Percentiles rank a stretch among this genome's conserved stretches.
These are phyloP conservation scores for Phaeosphaeriaceae sp. DNA, from an alignment of 2,329 filamentous ascomycete species.

Conservation along the genomic window DNA sequence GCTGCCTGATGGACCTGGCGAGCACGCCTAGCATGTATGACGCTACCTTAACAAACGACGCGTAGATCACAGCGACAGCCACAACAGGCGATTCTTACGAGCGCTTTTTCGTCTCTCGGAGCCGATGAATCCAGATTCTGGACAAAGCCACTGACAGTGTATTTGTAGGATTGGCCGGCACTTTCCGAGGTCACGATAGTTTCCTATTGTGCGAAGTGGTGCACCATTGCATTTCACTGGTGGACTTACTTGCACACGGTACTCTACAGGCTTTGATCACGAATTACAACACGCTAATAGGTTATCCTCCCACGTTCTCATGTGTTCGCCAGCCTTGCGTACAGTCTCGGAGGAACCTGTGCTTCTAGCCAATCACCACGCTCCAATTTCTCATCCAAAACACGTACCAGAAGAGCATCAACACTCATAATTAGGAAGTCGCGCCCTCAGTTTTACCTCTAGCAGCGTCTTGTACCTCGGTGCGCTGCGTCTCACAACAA, in stretches of 20 bases:
- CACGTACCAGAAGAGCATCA: constrained; percentile 4
- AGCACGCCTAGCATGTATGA: constrained; percentile 26
- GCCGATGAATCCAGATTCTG: background rate
- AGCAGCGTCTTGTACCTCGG: background rate
- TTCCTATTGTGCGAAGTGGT: background rate
- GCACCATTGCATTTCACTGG: background rate
- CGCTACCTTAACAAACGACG: constrained; percentile 19
- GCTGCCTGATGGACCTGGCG: constrained; percentile 6
- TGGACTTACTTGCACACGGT: background rate
- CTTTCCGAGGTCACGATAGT: background rate
- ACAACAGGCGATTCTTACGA: background rate
- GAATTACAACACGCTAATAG: background rate
- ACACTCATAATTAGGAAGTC: background rate
- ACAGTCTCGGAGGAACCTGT: constrained; percentile 22
- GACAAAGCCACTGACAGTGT: background rate
- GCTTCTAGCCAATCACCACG: constrained; percentile 37
- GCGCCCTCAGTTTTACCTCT: background rate
- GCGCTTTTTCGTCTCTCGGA: background rate
- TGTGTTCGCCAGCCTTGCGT: constrained; percentile 25
- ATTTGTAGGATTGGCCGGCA: background rate
- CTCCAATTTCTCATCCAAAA: constrained; percentile 45
- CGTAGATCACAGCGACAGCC: constrained; percentile 9
- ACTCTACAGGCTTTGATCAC: background rate
- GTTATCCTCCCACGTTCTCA: constrained; percentile 20
- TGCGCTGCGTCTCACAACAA: background rate